Conservation (phyloP, 345 rosid genomes). For the Laguncularia racemosa region DNA sequence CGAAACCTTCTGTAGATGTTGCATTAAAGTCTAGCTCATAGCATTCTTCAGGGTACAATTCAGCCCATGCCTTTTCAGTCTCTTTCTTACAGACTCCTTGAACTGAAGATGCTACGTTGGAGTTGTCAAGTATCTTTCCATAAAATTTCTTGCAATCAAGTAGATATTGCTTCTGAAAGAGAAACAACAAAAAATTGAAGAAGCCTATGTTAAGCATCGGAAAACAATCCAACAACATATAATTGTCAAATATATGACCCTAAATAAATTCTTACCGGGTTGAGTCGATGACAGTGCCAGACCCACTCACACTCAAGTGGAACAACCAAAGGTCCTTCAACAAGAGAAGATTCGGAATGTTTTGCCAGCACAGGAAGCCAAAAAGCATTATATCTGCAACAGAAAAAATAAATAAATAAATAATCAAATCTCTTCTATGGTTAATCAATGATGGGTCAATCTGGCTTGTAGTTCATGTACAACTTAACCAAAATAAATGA, state of each 20-base stretch:
- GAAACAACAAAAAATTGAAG: no score
- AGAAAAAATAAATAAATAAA: no score
- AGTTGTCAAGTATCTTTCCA: constrained; percentile 56
- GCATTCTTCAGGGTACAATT: constrained; percentile 58
- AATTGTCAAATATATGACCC: no score
- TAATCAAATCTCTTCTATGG: no score
- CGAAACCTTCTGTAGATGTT: constrained; percentile 20
- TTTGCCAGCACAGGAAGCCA: constrained; percentile 97
- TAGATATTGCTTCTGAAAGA: constrained; percentile 61
- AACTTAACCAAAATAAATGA: no score
- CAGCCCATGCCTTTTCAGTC: constrained; percentile 64
- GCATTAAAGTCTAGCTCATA: constrained; percentile 46
- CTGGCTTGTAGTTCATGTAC: no score
- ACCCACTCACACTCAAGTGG: constrained; percentile 99
- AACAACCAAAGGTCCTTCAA: constrained; percentile 65
- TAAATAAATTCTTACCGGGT: constrained; percentile 55
- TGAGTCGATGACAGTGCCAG: constrained; percentile 98
- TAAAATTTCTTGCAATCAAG: constrained; percentile 71
- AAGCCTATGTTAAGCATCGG: no score
- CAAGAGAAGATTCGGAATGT: constrained; percentile 31
- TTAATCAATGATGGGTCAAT: no score
- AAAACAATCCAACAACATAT: no score
- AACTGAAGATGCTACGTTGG: constrained; percentile 58
- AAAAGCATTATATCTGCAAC: constrained; percentile 74
- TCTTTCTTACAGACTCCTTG: constrained; percentile 30